phyloP scores from a whole-genome alignment of 768 basidiomycete species.

The Leccinum truebloodii region DNA sequence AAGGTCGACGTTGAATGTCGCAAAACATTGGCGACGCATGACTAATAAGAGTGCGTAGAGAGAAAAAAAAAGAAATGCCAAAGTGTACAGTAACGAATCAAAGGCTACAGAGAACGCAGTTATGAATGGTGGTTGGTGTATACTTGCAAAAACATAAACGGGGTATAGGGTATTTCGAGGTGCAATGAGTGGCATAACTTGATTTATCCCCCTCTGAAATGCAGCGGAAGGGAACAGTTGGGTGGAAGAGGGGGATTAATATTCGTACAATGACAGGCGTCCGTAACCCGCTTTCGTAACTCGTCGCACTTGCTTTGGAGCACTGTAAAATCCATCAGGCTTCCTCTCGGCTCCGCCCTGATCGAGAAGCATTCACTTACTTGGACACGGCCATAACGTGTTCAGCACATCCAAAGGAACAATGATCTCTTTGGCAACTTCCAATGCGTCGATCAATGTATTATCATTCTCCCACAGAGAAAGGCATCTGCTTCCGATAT shows the following conservation, averaged over 20 bases:
- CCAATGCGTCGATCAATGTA: conserved; percentile 55
- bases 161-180: conserved; percentile 24
- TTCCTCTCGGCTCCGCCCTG: conserved; percentile 12
- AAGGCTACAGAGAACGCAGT: conserved; percentile 29
- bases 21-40: conserved; percentile 4
- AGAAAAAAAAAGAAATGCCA: conserved; percentile 1
- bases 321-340: conserved; percentile 32
- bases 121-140: conserved; percentile 30
- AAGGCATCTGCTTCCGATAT: conserved; percentile 49
- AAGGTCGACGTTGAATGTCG: conserved; percentile 17
- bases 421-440: conserved; percentile 66
- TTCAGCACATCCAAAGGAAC: conserved; percentile 66
- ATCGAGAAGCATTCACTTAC: conserved; percentile 33
- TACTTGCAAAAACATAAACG: conserved; percentile 29
- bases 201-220: conserved; percentile 29
- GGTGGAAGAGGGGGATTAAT: conserved; percentile 43
- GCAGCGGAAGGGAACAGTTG: conserved; percentile 40
- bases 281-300: conserved; percentile 48
- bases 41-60: conserved; percentile 14
- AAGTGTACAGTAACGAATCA: conserved; percentile 30
- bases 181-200: neutral
- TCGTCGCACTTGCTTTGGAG: conserved; percentile 50
- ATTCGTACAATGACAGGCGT: conserved; percentile 47
- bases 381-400: conserved; percentile 63
- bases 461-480: conserved; percentile 66